Base-by-base conservation (phyloP, 345 rosid genomes). In the Ceriops tagal region DNA sequence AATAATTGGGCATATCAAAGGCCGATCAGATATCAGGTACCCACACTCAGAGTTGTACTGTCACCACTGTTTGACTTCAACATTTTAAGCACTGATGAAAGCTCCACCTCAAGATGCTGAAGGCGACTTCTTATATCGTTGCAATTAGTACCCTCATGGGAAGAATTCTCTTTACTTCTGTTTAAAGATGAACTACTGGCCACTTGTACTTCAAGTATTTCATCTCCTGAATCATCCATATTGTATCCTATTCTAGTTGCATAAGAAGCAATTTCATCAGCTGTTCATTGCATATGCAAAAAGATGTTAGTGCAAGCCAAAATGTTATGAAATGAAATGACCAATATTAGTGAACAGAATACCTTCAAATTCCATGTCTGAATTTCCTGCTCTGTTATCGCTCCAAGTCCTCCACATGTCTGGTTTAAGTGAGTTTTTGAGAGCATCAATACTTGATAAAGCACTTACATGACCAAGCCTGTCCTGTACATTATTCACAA, bases 401-500 rank as follows among this genome's bases (percentile, higher is more conserved):
- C 88, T 88, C 97, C 96, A 86, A 20, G 82, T 78, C 71, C 91
- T 91, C 97, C 97, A 89, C 27, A 71, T 70, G 62, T 80, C 87
- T 27, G 84, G 82, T 72, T 79, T 75, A 70, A 66, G 63, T 27
- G 85, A 77, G 68, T 72, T 73, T 68, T 67, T 68, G 9, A 73
- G 73, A 71, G 71, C 71, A 73, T 60, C 77, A 47, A 57, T 70
- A 28, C 83, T 70, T 39, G 80, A 72, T 24, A 64, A 64, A 66
- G 83, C 52, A 22, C 71, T 70, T 37, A 69, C 46, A 58, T 75
- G 78, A 77, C 67, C 74, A 60, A 68, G 52, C 56, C 63, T 66
- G 43, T 30, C 64, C 59, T 43, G 39, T 61, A 68, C 73, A 70
- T 73, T 64, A 67, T 66, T 65, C 26, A 58, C 43, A 47, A 52